Base-by-base conservation (phyloP, 2,329 filamentous ascomycete genomes). In the Aureobasidium subglaciale region DNA sequence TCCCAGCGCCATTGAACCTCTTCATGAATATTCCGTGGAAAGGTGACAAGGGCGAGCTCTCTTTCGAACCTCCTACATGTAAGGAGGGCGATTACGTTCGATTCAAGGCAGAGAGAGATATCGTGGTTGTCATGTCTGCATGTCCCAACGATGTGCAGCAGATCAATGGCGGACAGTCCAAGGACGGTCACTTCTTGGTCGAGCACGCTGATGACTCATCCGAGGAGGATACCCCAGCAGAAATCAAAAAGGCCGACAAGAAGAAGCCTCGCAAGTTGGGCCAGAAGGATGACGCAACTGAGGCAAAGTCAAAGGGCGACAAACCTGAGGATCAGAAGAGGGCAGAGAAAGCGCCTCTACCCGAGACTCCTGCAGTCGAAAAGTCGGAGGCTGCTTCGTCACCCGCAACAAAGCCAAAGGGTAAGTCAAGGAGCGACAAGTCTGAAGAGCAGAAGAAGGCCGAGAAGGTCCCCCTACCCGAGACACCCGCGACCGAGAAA, bases 1-100 rank as follows among this genome's bases (percentile, higher is more conserved):
- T 73, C 13, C 75, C 75, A 0, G 73, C 73, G 13, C 75, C 75
- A 2, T 63, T 77, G 5, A 73, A 75, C 40, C 64, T 77, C 10
- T 77, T 75, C 62, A 76, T 76, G 74, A 75, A 75, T 41, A 71
- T 76, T 43, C 73, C 73, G 0, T 71, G 69, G 59, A 62, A 67
- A 9, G 64, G 68, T n/a, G 65, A 72, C 20, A 64, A 71, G 11
- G 73, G 73, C 3, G 64, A 70, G 16, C 59, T 76, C 2, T 69
- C 64, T 49, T 75, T 75, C 53, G 70, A 74, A 48, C 62, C 63
- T 29, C 72, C 74, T 1, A 64, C 69, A 16, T 66, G 68, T 20
- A 73, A 73, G 50, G 48, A 63, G 8, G 73, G 73, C 24, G 73
- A 76, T 50, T 75, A 70, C 61, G 70, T 77, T 1, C 65, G 71